Conservation (phyloP, 176 grass and related monocot species). For the Musa acuminata region DNA sequence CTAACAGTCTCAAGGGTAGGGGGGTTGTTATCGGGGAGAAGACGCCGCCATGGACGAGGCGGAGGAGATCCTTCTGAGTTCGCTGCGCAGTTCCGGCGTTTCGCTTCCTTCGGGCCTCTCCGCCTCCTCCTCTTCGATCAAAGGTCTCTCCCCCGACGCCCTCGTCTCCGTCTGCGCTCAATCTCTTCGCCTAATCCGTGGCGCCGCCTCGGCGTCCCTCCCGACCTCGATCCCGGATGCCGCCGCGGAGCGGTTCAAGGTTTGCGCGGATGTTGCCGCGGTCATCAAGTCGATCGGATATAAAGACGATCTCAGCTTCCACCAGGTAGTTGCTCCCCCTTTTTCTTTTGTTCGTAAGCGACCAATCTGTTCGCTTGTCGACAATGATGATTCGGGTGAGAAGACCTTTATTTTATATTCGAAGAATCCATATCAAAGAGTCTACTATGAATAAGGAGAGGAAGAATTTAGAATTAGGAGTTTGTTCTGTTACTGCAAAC, state of each 20-base stretch:
- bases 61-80: slow-evolving; percentile 1
- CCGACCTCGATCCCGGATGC: slow-evolving; percentile 5
- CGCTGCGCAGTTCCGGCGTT: slow-evolving; percentile 14
- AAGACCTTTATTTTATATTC: neutral
- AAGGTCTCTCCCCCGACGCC: slow-evolving; percentile 1
- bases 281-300: slow-evolving; percentile 7
- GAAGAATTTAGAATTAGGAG: neutral
- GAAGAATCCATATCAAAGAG: neutral
- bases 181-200: neutral
- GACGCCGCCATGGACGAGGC: slow-evolving; percentile 12
- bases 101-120: neutral
- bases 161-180: slow-evolving; percentile 16
- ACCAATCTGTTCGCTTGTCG: neutral
- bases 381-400: neutral
- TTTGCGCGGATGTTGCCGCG: neutral
- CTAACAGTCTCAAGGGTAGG: too few species aligned
- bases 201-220: neutral
- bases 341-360: neutral
- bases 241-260: slow-evolving; percentile 7
- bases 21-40: too few species aligned
- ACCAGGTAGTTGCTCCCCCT: neutral
- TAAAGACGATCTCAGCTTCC: slow-evolving; percentile 8
- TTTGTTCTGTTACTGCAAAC: too few species aligned
- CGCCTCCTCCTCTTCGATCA: neutral
- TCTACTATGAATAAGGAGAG: neutral